Conservation (phyloP, 2,329 filamentous ascomycete species). For the Fusarium pilosicola region DNA sequence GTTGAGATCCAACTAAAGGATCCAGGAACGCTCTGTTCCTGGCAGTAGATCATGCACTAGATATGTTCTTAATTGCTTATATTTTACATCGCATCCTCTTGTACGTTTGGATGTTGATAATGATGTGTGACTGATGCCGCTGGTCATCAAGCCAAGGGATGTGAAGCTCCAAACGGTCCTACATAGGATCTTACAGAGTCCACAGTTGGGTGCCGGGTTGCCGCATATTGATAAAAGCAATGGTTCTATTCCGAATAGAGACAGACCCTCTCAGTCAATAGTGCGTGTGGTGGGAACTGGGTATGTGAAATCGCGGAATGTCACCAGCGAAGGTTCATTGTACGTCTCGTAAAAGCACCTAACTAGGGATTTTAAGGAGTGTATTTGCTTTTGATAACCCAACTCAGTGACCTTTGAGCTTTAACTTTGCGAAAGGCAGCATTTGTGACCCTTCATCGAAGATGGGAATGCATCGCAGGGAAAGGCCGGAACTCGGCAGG, state of each 20-base stretch:
- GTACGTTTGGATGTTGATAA: not conserved
- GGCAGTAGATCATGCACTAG: not conserved
- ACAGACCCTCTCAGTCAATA: conserved; percentile 43
- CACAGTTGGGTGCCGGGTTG: conserved; percentile 56
- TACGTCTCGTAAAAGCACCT: not conserved
- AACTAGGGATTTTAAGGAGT: not conserved
- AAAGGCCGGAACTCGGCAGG: conserved; percentile 17
- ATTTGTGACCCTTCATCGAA: not conserved
- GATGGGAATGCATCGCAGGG: not conserved
- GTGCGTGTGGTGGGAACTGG: conserved; percentile 30
- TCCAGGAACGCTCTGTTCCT: conserved; percentile 34
- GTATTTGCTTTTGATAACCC: not conserved
- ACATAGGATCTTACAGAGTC: conserved; percentile 64
- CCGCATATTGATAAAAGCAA: conserved; percentile 60
- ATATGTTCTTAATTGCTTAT: conserved; percentile 48
- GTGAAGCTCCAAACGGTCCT: conserved; percentile 62
- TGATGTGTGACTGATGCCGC: conserved; percentile 12
- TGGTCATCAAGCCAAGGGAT: conserved; percentile 59
- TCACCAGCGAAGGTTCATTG: conserved; percentile 1
- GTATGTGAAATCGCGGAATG: conserved; percentile 17
- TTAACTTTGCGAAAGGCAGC: not conserved
- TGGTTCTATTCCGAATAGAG: conserved; percentile 39
- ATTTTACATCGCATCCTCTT: conserved; percentile 12
- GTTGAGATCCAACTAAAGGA: conserved; percentile 53
- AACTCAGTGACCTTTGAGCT: fast-evolving